These are phyloP conservation scores for Phoma herbarum DNA, from an alignment of 2,329 filamentous ascomycete species.

Conservation along the genomic window DNA sequence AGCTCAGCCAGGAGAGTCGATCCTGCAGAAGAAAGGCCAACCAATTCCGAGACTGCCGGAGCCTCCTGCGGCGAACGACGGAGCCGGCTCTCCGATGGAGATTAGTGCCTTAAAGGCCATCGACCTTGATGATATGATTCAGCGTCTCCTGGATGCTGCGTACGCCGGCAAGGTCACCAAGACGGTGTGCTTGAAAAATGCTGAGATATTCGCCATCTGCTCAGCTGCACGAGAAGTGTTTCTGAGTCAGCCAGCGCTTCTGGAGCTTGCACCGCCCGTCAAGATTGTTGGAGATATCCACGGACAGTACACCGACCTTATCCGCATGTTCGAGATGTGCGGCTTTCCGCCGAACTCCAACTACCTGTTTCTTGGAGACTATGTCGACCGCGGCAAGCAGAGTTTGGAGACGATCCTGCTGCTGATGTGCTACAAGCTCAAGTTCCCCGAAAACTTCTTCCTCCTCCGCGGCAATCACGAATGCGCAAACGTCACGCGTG, in stretches of 20 bases:
- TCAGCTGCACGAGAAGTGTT: conserved; percentile 88
- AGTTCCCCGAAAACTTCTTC: conserved; percentile 98
- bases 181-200: conserved; percentile 95
- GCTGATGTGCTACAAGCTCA: conserved; percentile 94
- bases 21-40: conserved; percentile 82
- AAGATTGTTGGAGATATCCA: conserved; percentile 98
- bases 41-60: conserved; percentile 69
- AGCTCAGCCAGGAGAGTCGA: conserved; percentile 85
- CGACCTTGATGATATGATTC: conserved; percentile 97
- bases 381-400: conserved; percentile 96
- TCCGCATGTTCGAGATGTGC: conserved; percentile 98
- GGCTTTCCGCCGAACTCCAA: conserved; percentile 92
- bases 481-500: conserved; percentile 92
- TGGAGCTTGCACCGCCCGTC: conserved; percentile 92
- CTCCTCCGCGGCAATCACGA: conserved; percentile 94
- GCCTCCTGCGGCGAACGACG: conserved; percentile 58
- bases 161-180: conserved; percentile 98
- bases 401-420: conserved; percentile 93
- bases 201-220: conserved; percentile 94
- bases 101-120: conserved; percentile 92
- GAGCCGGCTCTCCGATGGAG: conserved; percentile 69
- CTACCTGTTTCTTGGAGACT: conserved; percentile 94
- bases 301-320: conserved; percentile 94
- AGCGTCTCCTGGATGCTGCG: conserved; percentile 88
- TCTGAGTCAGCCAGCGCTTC: conserved; percentile 86